Conservation (phyloP, 192 early-diverging fungal genomes). For the Geranomyces michiganensis region DNA sequence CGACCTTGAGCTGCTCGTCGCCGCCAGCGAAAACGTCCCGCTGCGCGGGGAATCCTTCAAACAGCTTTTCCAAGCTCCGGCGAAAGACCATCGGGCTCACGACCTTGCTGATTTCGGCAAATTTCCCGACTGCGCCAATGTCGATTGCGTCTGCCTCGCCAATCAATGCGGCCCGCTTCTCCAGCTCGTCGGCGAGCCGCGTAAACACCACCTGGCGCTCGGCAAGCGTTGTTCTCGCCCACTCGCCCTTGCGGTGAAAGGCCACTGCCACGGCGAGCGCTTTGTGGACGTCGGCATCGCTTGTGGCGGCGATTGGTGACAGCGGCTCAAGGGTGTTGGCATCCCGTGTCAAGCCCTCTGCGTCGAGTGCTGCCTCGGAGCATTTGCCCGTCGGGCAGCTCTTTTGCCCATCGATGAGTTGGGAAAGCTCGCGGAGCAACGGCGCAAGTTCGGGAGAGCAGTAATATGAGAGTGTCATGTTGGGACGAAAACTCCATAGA, state of each 20-base stretch:
- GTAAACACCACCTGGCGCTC: conserved; percentile 2
- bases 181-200: not conserved
- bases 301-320: not conserved
- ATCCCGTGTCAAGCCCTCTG: not conserved
- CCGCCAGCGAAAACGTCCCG: not conserved
- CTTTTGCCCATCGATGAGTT: conserved; percentile 4
- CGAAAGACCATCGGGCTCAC: not conserved
- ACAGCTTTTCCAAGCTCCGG: not conserved
- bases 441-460: not conserved
- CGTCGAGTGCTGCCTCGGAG: not conserved
- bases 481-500: too few relatives aligned
- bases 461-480: not conserved
- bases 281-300: not conserved
- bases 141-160: not conserved
- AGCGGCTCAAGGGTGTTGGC: conserved; percentile 2
- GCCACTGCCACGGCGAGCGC: not conserved
- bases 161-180: not conserved
- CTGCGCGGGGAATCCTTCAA: not conserved
- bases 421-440: not conserved
- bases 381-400: not conserved
- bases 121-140: not conserved
- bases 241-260: conserved; percentile 2
- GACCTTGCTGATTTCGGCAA: not conserved
- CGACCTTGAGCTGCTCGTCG: not conserved
- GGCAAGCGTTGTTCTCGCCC: not conserved